Percentiles rank a stretch among this genome's conserved stretches.
Evolutionary conservation across 768 basidiomycete genomes (phyloP).

Genomic region (Mycena haematopus): DNA sequence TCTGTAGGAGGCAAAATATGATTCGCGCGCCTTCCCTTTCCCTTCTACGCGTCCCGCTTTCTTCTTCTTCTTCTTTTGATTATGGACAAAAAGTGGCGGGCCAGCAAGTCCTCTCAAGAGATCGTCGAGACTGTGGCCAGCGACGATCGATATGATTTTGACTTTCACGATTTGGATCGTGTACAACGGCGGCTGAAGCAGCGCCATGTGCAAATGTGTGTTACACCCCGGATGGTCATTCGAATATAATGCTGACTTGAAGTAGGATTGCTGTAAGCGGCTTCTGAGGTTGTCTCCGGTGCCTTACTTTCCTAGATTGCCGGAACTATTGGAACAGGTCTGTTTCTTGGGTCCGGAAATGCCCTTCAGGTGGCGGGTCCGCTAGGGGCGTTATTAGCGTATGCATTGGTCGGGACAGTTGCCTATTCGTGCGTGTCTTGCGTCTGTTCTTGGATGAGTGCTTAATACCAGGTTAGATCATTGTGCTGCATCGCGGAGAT

Average conservation of each 20-base stretch:
- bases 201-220: constrained; percentile 81
- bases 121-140: constrained; percentile 27
- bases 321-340: constrained; percentile 77
- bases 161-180: constrained; percentile 68
- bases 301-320: constrained; percentile 54
- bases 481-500: constrained; percentile 77
- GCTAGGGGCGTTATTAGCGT: constrained; percentile 69
- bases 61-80: background rate
- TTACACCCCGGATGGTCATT: background rate
- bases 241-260: constrained; percentile 1
- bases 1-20: constrained; percentile 1
- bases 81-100: constrained; percentile 31
- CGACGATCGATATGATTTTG: constrained; percentile 51
- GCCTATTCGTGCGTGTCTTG: constrained; percentile 59
- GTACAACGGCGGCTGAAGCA: constrained; percentile 79
- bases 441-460: background rate
- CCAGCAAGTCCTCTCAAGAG: constrained; percentile 31
- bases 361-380: constrained; percentile 69
- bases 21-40: constrained; percentile 23
- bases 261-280: constrained; percentile 66
- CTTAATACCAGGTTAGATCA: constrained; percentile 42
- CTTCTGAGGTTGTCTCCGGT: background rate
- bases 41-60: constrained; percentile 12
- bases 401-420: constrained; percentile 67
- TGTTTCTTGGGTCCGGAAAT: constrained; percentile 74